Percentiles rank a stretch among this genome's conserved stretches.
phyloP scores from a whole-genome alignment of 306 rosid species.

The Gillenia trifoliata region DNA sequence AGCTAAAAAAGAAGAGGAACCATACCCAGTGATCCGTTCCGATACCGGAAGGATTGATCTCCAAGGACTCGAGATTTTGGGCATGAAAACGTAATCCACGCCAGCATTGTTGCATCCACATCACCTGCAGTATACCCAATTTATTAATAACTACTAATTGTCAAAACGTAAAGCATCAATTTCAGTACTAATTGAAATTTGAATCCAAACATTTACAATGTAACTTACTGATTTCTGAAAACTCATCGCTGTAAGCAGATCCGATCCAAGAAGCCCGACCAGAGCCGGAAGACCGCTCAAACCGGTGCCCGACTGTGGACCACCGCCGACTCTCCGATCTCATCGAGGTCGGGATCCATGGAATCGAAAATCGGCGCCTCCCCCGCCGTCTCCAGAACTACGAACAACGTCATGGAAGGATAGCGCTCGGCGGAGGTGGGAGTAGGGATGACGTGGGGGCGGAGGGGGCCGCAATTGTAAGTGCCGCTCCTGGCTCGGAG shows the following conservation, averaged over 20 bases:
- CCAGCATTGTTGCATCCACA: constrained; percentile 84
- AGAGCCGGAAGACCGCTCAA: constrained; percentile 68
- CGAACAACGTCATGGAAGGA: constrained; percentile 69
- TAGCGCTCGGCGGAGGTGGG: constrained; percentile 68
- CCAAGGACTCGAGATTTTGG: constrained; percentile 78
- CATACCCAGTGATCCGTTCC: constrained; percentile 90
- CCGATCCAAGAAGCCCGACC: constrained; percentile 71
- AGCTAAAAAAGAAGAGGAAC: neutral
- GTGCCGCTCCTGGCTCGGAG: too few relatives aligned
- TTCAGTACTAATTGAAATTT: neutral
- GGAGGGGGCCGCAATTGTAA: constrained; percentile 36
- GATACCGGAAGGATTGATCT: constrained; percentile 42
- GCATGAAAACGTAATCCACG: constrained; percentile 89
- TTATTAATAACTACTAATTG: too few relatives aligned
- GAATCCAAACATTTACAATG: neutral
- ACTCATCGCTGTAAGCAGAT: too few relatives aligned
- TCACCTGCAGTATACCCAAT: constrained; percentile 73
- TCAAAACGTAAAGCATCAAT: neutral
- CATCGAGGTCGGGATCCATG: constrained; percentile 11
- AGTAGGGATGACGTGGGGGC: constrained; percentile 27
- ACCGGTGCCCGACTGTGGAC: constrained; percentile 28
- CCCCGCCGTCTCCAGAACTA: constrained; percentile 16
- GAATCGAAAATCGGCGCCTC: constrained; percentile 16
- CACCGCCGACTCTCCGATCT: constrained; percentile 3
- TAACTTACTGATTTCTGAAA: neutral